Evolutionary conservation across 768 basidiomycete species (phyloP).

Genomic region (Boletus rubroflammeus): DNA sequence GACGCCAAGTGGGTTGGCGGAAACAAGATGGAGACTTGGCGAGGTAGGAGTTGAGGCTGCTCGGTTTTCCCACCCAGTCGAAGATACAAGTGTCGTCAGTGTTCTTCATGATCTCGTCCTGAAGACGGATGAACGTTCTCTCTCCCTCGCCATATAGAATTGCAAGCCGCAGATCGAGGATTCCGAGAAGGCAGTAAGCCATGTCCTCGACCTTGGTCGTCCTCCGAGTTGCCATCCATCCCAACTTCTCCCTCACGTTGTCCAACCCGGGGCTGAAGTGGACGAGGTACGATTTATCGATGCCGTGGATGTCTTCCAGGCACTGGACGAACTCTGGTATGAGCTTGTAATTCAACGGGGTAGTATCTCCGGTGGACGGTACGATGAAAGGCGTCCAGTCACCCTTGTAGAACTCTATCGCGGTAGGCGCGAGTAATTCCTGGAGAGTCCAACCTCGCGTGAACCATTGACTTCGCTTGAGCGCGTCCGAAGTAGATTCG

Average conservation of each 20-base stretch:
- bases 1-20: constrained; percentile 10
- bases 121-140: constrained; percentile 22
- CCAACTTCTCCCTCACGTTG: constrained; percentile 24
- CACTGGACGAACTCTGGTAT: constrained; percentile 17
- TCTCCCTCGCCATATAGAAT: constrained; percentile 26
- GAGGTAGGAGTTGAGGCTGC: constrained; percentile 25
- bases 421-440: constrained; percentile 25
- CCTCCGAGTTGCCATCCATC: constrained; percentile 27
- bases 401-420: constrained; percentile 23
- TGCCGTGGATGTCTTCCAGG: constrained; percentile 14
- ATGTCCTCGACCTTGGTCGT: constrained; percentile 30
- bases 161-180: constrained; percentile 28
- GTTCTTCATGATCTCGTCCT: constrained; percentile 29
- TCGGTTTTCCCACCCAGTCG: constrained; percentile 27
- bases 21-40: constrained; percentile 25
- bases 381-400: constrained; percentile 24
- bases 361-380: not conserved
- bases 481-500: constrained; percentile 6
- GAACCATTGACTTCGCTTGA: constrained; percentile 25
- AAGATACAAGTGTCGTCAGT: constrained; percentile 26
- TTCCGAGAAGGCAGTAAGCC: constrained; percentile 30
- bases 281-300: constrained; percentile 20
- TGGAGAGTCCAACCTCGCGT: constrained; percentile 29
- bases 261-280: constrained; percentile 25
- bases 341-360: constrained; percentile 22